These are phyloP conservation scores for Lachnellula willkommii DNA, from an alignment of 2,329 filamentous ascomycete species.

Conservation along the genomic window DNA sequence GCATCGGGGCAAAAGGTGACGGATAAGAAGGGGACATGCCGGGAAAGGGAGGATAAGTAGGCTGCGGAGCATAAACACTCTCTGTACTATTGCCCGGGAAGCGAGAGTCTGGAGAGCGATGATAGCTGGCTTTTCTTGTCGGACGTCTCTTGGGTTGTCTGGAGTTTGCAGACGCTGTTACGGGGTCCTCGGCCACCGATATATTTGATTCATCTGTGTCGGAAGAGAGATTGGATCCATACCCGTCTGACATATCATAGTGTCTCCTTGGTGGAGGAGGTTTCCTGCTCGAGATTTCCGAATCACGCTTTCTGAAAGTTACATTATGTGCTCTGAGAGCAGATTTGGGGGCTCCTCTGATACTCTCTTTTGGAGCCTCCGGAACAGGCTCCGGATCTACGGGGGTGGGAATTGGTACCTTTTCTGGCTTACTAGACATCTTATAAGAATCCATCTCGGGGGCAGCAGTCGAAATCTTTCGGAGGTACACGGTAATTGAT, in stretches of 20 bases:
- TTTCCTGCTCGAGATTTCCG: not conserved
- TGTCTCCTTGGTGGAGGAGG: not conserved
- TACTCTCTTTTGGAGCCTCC: not conserved
- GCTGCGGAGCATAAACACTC: not conserved
- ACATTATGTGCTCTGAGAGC: not conserved
- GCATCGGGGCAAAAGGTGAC: not conserved
- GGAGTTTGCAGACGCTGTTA: not conserved
- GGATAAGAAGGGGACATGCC: not conserved
- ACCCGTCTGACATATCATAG: not conserved
- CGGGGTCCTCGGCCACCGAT: not conserved
- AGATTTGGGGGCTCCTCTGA: not conserved
- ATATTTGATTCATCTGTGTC: not conserved
- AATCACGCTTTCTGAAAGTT: not conserved
- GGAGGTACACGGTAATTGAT: not conserved
- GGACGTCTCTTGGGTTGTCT: not conserved
- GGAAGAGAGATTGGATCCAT: not conserved
- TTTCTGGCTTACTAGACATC: not conserved
- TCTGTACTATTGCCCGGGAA: not conserved
- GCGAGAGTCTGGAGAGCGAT: not conserved
- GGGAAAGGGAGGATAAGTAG: not conserved
- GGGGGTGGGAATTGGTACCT: not conserved
- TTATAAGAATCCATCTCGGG: not conserved
- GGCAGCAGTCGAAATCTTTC: not conserved
- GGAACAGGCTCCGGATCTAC: not conserved
- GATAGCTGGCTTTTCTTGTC: not conserved